These are phyloP conservation scores for Kwoniella shandongensis DNA, from an alignment of 768 basidiomycete genomes.

Conservation along the genomic window DNA sequence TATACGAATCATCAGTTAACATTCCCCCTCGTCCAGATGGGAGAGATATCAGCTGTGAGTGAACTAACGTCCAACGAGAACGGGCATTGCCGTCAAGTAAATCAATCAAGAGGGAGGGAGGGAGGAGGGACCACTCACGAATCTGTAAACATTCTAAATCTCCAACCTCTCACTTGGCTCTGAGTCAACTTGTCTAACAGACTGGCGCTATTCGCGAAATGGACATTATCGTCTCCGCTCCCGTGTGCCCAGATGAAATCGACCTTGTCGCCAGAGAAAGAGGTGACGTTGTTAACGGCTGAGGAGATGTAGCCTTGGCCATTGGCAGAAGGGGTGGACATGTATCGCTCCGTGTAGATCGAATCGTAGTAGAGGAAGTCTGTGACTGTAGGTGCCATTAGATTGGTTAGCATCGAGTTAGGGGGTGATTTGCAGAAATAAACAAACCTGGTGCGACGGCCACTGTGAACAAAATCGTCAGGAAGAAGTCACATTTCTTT, in stretches of 20 bases:
- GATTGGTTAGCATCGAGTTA: not conserved
- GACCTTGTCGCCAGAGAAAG: conserved; percentile 65
- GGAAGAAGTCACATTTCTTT: too few species aligned
- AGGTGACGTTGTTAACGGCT: conserved; percentile 82
- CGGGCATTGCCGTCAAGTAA: too few species aligned
- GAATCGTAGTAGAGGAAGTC: conserved; percentile 63
- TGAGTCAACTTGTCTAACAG: conserved; percentile 89
- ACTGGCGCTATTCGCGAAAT: conserved; percentile 86
- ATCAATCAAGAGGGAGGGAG: too few species aligned
- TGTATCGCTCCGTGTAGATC: conserved; percentile 96
- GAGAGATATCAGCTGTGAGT: too few species aligned
- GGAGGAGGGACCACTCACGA: conserved; percentile 60
- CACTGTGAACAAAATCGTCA: too few species aligned
- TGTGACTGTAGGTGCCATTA: conserved; percentile 30
- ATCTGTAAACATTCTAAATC: conserved; percentile 97
- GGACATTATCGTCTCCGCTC: conserved; percentile 92
- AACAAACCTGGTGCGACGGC: conserved; percentile 48
- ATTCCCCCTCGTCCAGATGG: too few species aligned
- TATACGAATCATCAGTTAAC: too few species aligned
- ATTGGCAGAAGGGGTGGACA: conserved; percentile 78
- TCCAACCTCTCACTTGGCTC: conserved; percentile 65
- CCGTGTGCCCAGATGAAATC: conserved; percentile 88
- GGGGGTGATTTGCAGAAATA: not conserved
- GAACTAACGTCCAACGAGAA: too few species aligned
- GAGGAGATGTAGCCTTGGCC: conserved; percentile 84